phyloP scores from a whole-genome alignment of 2,329 filamentous ascomycete genomes.

The Scedosporium dehoogii region DNA sequence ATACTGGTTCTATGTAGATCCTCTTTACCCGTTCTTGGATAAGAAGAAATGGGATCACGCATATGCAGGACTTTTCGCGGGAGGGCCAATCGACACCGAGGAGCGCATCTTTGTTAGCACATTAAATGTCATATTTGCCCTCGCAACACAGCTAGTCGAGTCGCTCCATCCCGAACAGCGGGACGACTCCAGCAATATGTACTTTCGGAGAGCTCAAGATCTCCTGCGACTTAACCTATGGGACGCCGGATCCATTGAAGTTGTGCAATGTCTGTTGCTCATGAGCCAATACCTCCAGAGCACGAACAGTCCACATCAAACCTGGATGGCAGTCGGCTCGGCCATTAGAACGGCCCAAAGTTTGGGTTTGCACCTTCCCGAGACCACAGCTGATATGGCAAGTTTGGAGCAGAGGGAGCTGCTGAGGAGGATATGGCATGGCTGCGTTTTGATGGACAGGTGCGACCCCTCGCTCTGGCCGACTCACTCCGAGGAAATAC shows the following conservation, averaged over 20 bases:
- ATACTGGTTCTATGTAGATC: conserved; percentile 36
- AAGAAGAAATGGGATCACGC: conserved; percentile 22
- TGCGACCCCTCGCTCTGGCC: conserved; percentile 9
- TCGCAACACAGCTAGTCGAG: conserved; percentile 33
- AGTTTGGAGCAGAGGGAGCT: conserved; percentile 17
- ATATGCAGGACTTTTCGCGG: conserved; percentile 30
- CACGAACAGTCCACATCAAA: conserved; percentile 34
- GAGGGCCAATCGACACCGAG: conserved; percentile 23
- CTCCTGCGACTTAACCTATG: conserved; percentile 31
- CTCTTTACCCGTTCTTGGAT: conserved; percentile 35
- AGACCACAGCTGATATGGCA: conserved; percentile 20
- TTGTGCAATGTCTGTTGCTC: conserved; percentile 36
- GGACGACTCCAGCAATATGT: conserved; percentile 27
- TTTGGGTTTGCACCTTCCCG: conserved; percentile 31
- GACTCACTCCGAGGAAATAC: background rate
- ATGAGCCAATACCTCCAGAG: conserved; percentile 39
- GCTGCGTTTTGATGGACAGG: conserved; percentile 28
- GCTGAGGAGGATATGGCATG: conserved; percentile 23
- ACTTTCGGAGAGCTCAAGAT: conserved; percentile 31
- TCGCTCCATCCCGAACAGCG: conserved; percentile 27
- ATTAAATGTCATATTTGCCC: conserved; percentile 35
- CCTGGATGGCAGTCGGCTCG: conserved; percentile 37
- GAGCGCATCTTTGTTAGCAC: conserved; percentile 33
- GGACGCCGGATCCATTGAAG: conserved; percentile 29
- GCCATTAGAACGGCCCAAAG: conserved; percentile 37